Evolutionary conservation across 2,329 filamentous ascomycete genomes (phyloP).

Genomic region (Aspergillus sojae): DNA sequence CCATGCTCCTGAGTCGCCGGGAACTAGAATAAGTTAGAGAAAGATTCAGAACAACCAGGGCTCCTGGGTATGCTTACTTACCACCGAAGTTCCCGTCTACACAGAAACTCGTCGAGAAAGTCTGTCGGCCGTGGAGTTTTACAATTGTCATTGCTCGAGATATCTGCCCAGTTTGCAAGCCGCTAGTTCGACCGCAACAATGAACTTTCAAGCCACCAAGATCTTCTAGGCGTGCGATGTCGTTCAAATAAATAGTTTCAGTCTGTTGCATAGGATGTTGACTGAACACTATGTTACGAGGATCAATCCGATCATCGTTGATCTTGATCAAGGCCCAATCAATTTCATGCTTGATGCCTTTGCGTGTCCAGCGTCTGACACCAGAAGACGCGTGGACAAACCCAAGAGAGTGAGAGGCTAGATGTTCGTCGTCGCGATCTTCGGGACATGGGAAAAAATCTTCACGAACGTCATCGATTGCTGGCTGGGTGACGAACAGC

Average conservation of each 20-base stretch:
- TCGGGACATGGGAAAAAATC: slow-evolving; percentile 80
- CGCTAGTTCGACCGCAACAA: slow-evolving; percentile 84
- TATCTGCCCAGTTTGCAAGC: slow-evolving; percentile 77
- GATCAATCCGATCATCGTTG: slow-evolving; percentile 68
- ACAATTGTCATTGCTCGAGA: slow-evolving; percentile 78
- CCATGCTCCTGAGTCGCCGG: slow-evolving; percentile 93
- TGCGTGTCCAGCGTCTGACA: slow-evolving; percentile 72
- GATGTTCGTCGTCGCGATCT: slow-evolving; percentile 77
- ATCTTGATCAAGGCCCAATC: slow-evolving; percentile 94
- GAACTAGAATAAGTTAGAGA: slow-evolving; percentile 52
- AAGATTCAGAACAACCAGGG: neutral
- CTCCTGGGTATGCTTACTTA: slow-evolving; percentile 35
- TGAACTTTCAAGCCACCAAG: slow-evolving; percentile 80
- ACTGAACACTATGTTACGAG: slow-evolving; percentile 66
- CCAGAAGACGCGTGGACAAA: slow-evolving; percentile 88
- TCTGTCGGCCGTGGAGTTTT: slow-evolving; percentile 81
- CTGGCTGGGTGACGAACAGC: slow-evolving; percentile 86
- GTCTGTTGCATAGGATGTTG: slow-evolving; percentile 44
- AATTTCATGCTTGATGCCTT: slow-evolving; percentile 81
- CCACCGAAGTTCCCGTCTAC: slow-evolving; percentile 62
- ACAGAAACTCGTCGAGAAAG: slow-evolving; percentile 73
- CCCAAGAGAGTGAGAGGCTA: slow-evolving; percentile 78
- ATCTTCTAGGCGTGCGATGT: slow-evolving; percentile 55
- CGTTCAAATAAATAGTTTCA: slow-evolving; percentile 55
- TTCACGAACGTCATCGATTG: slow-evolving; percentile 80